A percentile compares a stretch with the other conserved stretches of the same genome.
Evolutionary conservation across 2,329 filamentous ascomycete genomes (phyloP).

Genomic region (Colletotrichum liriopes): DNA sequence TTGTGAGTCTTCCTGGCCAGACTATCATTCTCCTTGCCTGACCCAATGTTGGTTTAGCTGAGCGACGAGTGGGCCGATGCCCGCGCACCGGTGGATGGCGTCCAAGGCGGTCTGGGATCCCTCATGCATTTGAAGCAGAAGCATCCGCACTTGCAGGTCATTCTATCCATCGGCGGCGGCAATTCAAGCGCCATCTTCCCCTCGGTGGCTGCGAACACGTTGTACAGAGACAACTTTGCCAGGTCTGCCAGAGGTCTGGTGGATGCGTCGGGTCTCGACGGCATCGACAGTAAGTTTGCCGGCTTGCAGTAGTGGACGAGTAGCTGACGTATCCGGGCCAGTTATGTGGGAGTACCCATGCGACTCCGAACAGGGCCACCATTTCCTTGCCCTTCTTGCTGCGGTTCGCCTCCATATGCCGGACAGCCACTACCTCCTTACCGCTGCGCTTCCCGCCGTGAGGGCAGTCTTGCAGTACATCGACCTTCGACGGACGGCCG

Average conservation of each 20-base stretch:
- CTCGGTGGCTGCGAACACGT: constrained; percentile 73
- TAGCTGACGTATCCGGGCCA: constrained; percentile 53
- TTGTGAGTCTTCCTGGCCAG: constrained; percentile 69
- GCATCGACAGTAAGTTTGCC: constrained; percentile 76
- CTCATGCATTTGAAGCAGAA: constrained; percentile 81
- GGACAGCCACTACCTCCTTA: constrained; percentile 77
- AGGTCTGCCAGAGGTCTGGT: constrained; percentile 77
- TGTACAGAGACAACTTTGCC: constrained; percentile 78
- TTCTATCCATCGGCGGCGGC: constrained; percentile 83
- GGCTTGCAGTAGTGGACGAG: neutral
- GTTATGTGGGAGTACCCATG: constrained; percentile 87
- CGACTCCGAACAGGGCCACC: constrained; percentile 74
- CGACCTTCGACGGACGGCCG: constrained; percentile 73
- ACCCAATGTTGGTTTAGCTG: constrained; percentile 64
- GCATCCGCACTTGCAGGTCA: constrained; percentile 80
- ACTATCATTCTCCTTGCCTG: constrained; percentile 23
- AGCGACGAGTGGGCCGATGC: constrained; percentile 86
- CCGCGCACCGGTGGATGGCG: constrained; percentile 80
- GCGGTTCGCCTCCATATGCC: constrained; percentile 78
- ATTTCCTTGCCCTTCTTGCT: constrained; percentile 80
- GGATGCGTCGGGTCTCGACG: constrained; percentile 74
- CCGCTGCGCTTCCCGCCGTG: constrained; percentile 80
- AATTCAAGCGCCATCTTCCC: constrained; percentile 78
- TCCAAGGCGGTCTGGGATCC: constrained; percentile 79
- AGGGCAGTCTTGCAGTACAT: constrained; percentile 78